Evolutionary conservation across 257 asterid species (phyloP), one percentile per base, ranked within the genome.

Genomic region (Solanum raphanifolium): DNA sequence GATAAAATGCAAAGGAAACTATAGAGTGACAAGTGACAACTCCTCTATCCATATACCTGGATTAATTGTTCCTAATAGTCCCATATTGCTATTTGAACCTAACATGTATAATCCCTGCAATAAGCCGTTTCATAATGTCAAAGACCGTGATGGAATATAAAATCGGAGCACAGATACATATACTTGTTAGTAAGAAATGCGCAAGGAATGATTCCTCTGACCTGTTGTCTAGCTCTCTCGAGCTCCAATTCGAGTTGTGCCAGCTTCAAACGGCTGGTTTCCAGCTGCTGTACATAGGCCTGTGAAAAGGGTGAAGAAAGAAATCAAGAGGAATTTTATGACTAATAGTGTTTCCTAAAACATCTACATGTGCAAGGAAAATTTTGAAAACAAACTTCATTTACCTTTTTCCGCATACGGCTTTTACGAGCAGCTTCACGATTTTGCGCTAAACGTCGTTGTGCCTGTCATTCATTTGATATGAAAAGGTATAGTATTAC

Each of bases 401-500:
- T 27, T 81, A 94, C 99, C 99, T 97, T 97, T 94, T 97, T 97
- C 52, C 98, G 83, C 72, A 92, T n/a, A 15, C 99, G 96, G 88
- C 99, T 97, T 87, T 96, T 97, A 71, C 94, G 89, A 1, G 99
- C 99, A 89, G 99, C 99, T 91, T 95, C 98, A 1, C 99, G 98
- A 86, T 97, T 97, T 87, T 97, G 99, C 0, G 98, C 99, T 87
- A 95, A 89, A 18, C 99, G 96, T 74, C 98, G 89, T 88, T 92
- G 95, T 31, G 92, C 94, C 98, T 95, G 92, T 87, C 83, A 87
- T 31, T 41, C 71, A 88, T 35, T 52, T 68, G 66, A 58, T 31
- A 62, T 41, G 36, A 23, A 31, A 15, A 41, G 3, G 36, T 31
- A 5, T 88, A 2, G 65, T 55, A 20, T 55, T 34, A 13, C 21